Evolutionary conservation across 2,329 filamentous ascomycete species (phyloP), one percentile per base, ranked within the genome.

Genomic region (Shiraia bambusicola): DNA sequence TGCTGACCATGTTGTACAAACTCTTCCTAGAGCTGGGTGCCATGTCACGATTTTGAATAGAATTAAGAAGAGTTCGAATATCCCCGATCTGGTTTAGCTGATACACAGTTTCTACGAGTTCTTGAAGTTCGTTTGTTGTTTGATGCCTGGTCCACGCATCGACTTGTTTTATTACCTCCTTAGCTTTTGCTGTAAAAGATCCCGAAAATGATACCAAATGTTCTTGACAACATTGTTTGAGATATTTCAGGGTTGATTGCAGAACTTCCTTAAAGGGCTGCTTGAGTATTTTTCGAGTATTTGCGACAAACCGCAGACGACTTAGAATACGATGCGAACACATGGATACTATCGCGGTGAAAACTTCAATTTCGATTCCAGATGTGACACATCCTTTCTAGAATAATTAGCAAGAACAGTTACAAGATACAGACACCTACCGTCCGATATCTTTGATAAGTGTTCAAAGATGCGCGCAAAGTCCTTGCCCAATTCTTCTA

Each of bases 141-240:
- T 50, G 47, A 30, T 55, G 37, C 24, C 43, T 50, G 13, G 24
- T 29, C 44, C 45, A 55, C 26, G 30, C 26, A 25, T 52, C 47
- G n/a, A 34, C 44, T 32, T 43, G 22, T 33, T 32, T 47, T 31
- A 50, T 37, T 2, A 47, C 42, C 8, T 45, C 37, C 25, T 49
- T 52, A n/a, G 46, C 43, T 41, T 28, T 52, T 13, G 40, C 15
- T 12, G 15, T 36, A 28, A 52, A 55, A 1, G 36, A 37, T 3
- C 10, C 24, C 4, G 36, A 15, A 26, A 31, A 28, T 17, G 22
- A 16, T 28, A n/a, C 14, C 41, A 13, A 12, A 28, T 37, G 6
- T 34, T 44, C 6, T 15, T 10, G 14, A 43, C 19, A 26, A 51
- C n/a, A n/a, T n/a, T n/a, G n/a, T n/a, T n/a, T n/a, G n/a, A 2